Percentiles rank a stretch among this genome's conserved stretches.
These are phyloP conservation scores for Geotrichum histeridarum DNA, from an alignment of 1,139 yeast species.

Conservation along the genomic window DNA sequence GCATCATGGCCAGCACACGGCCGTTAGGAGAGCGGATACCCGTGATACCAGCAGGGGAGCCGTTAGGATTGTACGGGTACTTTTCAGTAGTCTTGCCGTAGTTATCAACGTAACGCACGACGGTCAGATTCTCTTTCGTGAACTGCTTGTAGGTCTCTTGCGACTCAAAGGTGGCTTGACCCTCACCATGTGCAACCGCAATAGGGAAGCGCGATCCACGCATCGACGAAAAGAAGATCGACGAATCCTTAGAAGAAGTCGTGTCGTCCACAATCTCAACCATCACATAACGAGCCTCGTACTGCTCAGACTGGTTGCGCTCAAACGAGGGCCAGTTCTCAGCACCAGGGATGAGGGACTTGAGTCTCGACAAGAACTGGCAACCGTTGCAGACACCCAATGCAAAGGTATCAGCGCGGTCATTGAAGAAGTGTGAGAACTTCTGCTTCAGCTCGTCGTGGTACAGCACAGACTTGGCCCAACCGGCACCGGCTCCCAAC, in stretches of 20 bases:
- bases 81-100: constrained; percentile 75
- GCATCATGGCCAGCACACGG: constrained; percentile 97
- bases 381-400: constrained; percentile 99
- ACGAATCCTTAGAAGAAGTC: constrained; percentile 40
- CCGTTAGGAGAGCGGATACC: constrained; percentile 90
- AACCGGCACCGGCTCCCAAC: constrained; percentile 97
- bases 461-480: constrained; percentile 97
- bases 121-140: constrained; percentile 50
- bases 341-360: constrained; percentile 88
- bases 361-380: constrained; percentile 87
- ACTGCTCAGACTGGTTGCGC: constrained; percentile 87
- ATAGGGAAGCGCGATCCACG: constrained; percentile 87
- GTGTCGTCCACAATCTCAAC: constrained; percentile 65
- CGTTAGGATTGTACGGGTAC: constrained; percentile 95
- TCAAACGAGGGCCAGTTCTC: constrained; percentile 96
- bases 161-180: constrained; percentile 68
- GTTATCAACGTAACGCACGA: constrained; percentile 81
- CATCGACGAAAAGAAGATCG: constrained; percentile 85
- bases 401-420: constrained; percentile 90
- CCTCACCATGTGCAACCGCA: constrained; percentile 99
- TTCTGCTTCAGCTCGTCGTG: constrained; percentile 71
- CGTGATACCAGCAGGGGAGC: constrained; percentile 88
- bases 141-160: constrained; percentile 42
- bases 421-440: constrained; percentile 75
- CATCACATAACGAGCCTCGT: constrained; percentile 92